Evolutionary conservation across 1,284 basidiomycete genomes (phyloP), one percentile per base, ranked within the genome.

Genomic region (Grifola frondosa): DNA sequence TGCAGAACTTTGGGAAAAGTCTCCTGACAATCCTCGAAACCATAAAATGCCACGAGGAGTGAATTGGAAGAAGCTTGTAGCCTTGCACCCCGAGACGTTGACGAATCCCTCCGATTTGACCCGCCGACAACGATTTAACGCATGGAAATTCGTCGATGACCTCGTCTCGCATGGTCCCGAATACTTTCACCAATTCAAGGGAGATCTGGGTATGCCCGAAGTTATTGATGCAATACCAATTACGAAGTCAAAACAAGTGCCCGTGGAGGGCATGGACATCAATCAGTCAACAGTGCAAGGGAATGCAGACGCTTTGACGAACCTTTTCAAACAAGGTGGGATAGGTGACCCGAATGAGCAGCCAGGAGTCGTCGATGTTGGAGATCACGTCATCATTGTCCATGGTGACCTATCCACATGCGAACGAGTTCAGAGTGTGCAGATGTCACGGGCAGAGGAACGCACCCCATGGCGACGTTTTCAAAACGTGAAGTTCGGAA

Each of bases 401-500:
- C 58, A 61, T 23, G 59, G 64, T 6, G 58, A 67, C 16, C 54
- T 67, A 3, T 51, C 50, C 1, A 62, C 58, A 0, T 42, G 44
- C 0, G 57, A 64, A 16, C 20, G 47, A 0, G 40, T 67, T 5
- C 20, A 40, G 4, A 16, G 44, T 8, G 22, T 48, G 0, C 42
- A 40, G 15, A 7, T 15, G 35, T 16, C 1, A 5, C 32, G 49
- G 0, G 26, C 49, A 4, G 52, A 56, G 1, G 56, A 66, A 23
- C 16, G 24, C 1, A 50, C 49, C 7, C 37, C 47, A 0, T 59
- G 49, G 44, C 25, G 48, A 4, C 48, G 45, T 0, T 40, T 65
- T 5, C 64, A 66, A 39, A 56, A 41, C 29, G 39, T 66, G 0
- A 52, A 68, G 8, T 62, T 56, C 41, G 44, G 66, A 0, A 46